Conservation (phyloP, 2,329 filamentous ascomycete species). For the Blastomyces percursus region DNA sequence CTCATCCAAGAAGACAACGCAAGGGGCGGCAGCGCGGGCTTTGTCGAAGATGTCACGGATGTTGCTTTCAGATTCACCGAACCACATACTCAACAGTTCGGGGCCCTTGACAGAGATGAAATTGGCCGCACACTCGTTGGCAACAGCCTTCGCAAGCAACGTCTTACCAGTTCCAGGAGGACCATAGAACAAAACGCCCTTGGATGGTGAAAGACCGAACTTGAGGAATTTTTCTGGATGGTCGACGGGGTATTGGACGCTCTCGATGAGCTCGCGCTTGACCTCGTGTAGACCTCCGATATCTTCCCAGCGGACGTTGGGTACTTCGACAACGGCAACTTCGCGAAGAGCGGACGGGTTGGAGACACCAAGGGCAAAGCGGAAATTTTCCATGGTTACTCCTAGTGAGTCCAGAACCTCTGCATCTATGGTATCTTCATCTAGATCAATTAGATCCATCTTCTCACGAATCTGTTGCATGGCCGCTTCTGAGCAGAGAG, state of each 20-base stretch:
- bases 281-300: conserved; percentile 96
- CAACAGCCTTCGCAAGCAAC: conserved; percentile 96
- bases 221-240: conserved; percentile 99
- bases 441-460: conserved; percentile 98
- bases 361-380: conserved; percentile 91
- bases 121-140: conserved; percentile 98
- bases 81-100: conserved; percentile 99
- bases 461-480: conserved; percentile 99
- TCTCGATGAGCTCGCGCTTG: conserved; percentile 99
- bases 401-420: conserved; percentile 96
- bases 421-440: conserved; percentile 97
- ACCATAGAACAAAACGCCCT: conserved; percentile 97
- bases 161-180: conserved; percentile 99
- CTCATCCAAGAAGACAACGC: conserved; percentile 97
- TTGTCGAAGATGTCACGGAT: conserved; percentile 99
- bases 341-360: conserved; percentile 98
- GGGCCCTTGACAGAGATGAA: conserved; percentile 99
- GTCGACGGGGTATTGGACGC: conserved; percentile 97
- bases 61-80: conserved; percentile 99
- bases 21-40: conserved; percentile 93
- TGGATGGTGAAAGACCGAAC: conserved; percentile 94
- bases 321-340: conserved; percentile 97
- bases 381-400: conserved; percentile 99
- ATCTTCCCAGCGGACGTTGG: conserved; percentile 98
- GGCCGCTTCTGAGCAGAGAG: conserved; percentile 94